Evolutionary conservation across 2,329 filamentous ascomycete genomes (phyloP), one percentile per base, ranked within the genome.

Genomic region (Xenosphaeropsis pyriputrescens): DNA sequence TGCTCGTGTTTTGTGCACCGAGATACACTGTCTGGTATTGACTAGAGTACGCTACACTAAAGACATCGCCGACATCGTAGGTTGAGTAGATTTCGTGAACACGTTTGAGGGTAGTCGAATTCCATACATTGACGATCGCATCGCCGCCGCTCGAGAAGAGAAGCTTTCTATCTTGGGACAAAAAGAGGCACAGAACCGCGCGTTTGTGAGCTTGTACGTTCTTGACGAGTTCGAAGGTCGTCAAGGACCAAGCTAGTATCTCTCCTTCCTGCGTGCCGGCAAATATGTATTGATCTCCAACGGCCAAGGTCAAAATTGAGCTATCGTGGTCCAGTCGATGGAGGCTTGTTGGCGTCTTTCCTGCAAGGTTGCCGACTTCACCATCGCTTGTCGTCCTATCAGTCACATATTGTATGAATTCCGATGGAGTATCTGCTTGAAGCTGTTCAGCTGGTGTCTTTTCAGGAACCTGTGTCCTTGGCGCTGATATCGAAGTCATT

Each of bases 61-160:
- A 96, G 41, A 98, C 76, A 61, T 98, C 91, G 42, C 91, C 91
- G 31, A 94, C 83, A 50, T 96, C 91, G 58, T 93, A 89, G 35
- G 79, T 80, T 44, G 86, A 93, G 64, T 93, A 93, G 43, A 96
- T 83, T 45, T 91, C 85, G 62, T 88, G 91, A 1, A 91, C 67
- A 18, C 82, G 77, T 39, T 70, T 72, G 56, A 94, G 77, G 5
- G 75, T 79, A 32, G 65, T 68, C 2, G 88, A 83, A 49, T 77
- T 80, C 91, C 91, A 98, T 32, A 93, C 85, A 56, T 93, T 95
- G 53, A 96, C 79, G 41, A 95, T 81, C 2, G 89, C 84, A 53
- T 98, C 91, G 47, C 86, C 88, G 8, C 86, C 89, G 49, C 83
- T 93, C 9, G 89, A 96, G 58, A 98, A 89, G 8, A 98, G 72